These are phyloP conservation scores for Allium fistulosum DNA, from an alignment of 106 monocot genomes.

Conservation along the genomic window DNA sequence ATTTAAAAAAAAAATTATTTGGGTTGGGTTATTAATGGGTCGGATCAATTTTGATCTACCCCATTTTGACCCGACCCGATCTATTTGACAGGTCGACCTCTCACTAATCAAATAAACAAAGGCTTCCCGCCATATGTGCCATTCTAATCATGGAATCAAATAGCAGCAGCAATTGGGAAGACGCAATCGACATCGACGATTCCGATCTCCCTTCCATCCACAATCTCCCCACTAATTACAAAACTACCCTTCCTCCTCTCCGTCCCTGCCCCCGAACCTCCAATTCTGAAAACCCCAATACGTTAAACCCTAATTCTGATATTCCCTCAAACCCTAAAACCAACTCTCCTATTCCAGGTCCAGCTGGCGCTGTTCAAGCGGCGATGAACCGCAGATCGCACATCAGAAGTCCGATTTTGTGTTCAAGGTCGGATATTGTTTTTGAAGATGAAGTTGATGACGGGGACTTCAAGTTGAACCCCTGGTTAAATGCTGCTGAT, in stretches of 20 bases:
- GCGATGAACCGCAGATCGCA: constrained; percentile 31
- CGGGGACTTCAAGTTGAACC: constrained; percentile 43
- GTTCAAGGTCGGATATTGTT: not conserved
- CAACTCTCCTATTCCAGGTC: constrained; percentile 45
- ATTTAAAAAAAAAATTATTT: too few species aligned
- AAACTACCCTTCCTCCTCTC: constrained; percentile 13
- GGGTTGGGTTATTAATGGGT: too few species aligned
- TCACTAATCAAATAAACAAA: too few species aligned
- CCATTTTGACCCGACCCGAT: too few species aligned
- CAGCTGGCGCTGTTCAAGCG: constrained; percentile 54
- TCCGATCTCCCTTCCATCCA: constrained; percentile 37
- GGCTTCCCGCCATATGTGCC: too few species aligned
- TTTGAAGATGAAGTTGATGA: constrained; percentile 22
- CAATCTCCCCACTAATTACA: not conserved
- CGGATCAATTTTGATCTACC: too few species aligned
- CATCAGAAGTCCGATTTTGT: not conserved
- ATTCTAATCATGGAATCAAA: not conserved
- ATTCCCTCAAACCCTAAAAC: not conserved
- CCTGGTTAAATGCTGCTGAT: constrained; percentile 50
- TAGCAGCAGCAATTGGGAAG: constrained; percentile 25
- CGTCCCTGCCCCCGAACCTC: constrained; percentile 17
- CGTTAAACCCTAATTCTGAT: not conserved
- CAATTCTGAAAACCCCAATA: not conserved
- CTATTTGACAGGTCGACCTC: too few species aligned
- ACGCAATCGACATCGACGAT: constrained; percentile 54